Conservation (phyloP, 2,329 filamentous ascomycete genomes). For the Fusarium nisikadoi region DNA sequence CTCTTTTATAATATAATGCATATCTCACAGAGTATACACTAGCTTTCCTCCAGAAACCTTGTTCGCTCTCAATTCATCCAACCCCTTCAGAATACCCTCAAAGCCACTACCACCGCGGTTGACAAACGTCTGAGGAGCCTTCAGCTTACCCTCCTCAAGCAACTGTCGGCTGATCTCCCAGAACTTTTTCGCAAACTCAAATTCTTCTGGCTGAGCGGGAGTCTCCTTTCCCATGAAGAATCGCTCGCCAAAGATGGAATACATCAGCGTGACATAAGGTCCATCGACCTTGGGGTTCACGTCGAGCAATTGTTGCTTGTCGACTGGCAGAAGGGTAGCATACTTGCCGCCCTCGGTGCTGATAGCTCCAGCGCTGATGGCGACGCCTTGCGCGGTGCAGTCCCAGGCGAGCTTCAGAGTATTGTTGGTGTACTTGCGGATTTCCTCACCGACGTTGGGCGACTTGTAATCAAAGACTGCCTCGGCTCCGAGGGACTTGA, state of each 20-base stretch:
- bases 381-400: conserved; percentile 10
- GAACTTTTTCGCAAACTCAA: conserved; percentile 13
- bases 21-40: conserved; percentile 9
- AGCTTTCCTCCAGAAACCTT: conserved; percentile 10
- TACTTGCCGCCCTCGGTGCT: conserved; percentile 15
- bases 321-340: neutral
- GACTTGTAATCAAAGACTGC: conserved; percentile 57
- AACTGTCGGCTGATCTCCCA: conserved; percentile 8
- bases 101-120: neutral
- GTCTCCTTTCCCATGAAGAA: conserved; percentile 2
- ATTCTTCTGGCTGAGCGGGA: conserved; percentile 1
- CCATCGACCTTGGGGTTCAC: conserved; percentile 15
- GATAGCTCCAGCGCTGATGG: conserved; percentile 2
- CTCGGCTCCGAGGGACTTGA: conserved; percentile 55
- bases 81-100: neutral
- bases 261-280: conserved; percentile 11
- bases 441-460: conserved; percentile 38
- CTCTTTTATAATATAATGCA: neutral
- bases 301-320: neutral
- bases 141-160: neutral
- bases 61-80: conserved; percentile 8
- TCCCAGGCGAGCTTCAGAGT: conserved; percentile 44
- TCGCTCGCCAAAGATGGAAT: conserved; percentile 17
- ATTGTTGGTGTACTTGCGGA: conserved; percentile 39
- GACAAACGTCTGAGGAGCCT: neutral